A percentile compares a stretch with the other conserved stretches of the same genome.
Conservation (phyloP, 768 basidiomycete genomes). For the Chalciporus pseudorubinellus region DNA sequence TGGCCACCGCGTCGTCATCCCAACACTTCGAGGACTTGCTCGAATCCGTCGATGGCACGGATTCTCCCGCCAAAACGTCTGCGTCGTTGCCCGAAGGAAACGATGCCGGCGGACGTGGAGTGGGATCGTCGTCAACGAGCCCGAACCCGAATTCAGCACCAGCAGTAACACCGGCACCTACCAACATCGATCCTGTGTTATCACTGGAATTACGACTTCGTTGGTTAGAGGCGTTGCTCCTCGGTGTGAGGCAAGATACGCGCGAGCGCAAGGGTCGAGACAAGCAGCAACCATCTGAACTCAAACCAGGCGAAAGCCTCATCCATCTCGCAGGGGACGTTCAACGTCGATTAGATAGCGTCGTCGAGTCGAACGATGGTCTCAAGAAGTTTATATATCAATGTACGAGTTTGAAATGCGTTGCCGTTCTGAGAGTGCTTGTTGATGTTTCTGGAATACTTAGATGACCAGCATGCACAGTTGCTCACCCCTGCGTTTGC, state of each 20-base stretch:
- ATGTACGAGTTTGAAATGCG: conserved; percentile 48
- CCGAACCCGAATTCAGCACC: neutral
- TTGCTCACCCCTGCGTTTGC: conserved; percentile 75
- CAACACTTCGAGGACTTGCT: conserved; percentile 18
- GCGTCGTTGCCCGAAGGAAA: conserved; percentile 5
- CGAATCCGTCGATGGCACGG: conserved; percentile 22
- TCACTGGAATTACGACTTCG: conserved; percentile 74
- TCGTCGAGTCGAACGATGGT: conserved; percentile 68
- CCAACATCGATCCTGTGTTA: conserved; percentile 56
- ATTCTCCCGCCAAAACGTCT: conserved; percentile 14
- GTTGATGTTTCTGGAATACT: neutral
- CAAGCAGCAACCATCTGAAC: conserved; percentile 32
- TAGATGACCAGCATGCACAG: conserved; percentile 73
- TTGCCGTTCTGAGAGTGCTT: too few species aligned
- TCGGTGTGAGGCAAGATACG: conserved; percentile 56
- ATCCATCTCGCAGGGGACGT: conserved; percentile 58
- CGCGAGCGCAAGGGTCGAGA: conserved; percentile 41
- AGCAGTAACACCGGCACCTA: conserved; percentile 1
- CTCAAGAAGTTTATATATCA: conserved; percentile 71
- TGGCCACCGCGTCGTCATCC: conserved; percentile 12
- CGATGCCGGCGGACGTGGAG: neutral
- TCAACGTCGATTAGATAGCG: conserved; percentile 51
- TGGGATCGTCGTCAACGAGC: neutral
- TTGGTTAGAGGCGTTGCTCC: conserved; percentile 76
- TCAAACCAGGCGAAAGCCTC: conserved; percentile 56